Evolutionary conservation across 2,329 filamentous ascomycete species (phyloP).

Genomic region (Trichoderma polysporum): DNA sequence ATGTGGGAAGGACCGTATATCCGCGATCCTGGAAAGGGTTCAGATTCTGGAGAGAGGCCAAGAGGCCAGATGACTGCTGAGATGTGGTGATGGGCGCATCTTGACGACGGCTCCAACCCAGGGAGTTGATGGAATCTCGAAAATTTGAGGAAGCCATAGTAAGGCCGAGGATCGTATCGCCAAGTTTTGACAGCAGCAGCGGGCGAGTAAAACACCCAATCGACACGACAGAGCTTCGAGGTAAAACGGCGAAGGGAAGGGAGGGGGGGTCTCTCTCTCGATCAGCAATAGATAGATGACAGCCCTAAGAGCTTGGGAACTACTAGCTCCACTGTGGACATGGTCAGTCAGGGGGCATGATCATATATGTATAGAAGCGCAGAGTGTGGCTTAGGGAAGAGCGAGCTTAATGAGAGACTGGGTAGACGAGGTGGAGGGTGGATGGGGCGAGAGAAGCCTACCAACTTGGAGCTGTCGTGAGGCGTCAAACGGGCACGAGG

Average conservation of each 20-base stretch:
- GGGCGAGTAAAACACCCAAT: background rate
- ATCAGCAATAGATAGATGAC: constrained; percentile 16
- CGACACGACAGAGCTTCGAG: constrained; percentile 7
- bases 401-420: constrained; percentile 14
- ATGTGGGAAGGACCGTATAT: constrained; percentile 87
- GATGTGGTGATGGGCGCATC: constrained; percentile 73
- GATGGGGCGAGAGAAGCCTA: constrained; percentile 21
- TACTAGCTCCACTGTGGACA: constrained; percentile 23
- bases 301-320: constrained; percentile 4
- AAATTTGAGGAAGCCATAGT: constrained; percentile 85
- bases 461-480: constrained; percentile 18
- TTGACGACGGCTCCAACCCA: constrained; percentile 90
- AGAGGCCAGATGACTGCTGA: constrained; percentile 67
- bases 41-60: constrained; percentile 77
- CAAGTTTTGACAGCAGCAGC: background rate
- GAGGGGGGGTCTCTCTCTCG: background rate
- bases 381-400: constrained; percentile 10
- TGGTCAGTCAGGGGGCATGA: constrained; percentile 26
- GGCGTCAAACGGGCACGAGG: constrained; percentile 25
- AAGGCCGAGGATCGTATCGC: background rate
- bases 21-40: constrained; percentile 87
- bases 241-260: background rate
- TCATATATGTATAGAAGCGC: constrained; percentile 21
- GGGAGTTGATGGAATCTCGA: constrained; percentile 88
- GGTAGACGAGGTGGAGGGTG: constrained; percentile 13